phyloP scores from a whole-genome alignment of 78 protist species.

The Tieghemostelium lacteum region DNA sequence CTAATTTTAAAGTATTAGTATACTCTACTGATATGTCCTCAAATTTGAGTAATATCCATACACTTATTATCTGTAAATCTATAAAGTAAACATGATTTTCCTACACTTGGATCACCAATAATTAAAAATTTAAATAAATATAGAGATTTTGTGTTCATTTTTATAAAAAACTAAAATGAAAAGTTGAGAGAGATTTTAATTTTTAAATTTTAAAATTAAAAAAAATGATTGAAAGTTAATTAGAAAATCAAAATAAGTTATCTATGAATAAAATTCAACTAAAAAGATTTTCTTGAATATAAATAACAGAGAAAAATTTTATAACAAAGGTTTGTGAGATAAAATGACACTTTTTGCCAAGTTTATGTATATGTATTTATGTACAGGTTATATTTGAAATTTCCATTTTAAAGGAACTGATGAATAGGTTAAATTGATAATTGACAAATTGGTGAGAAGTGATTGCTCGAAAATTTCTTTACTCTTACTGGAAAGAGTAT shows the following conservation, averaged over 20 bases:
- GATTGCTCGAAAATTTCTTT: slow-evolving; percentile 37
- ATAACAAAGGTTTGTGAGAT: too few relatives aligned
- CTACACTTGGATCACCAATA: slow-evolving; percentile 63
- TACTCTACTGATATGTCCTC: not conserved
- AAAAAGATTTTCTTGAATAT: too few relatives aligned
- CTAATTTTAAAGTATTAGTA: slow-evolving; percentile 13
- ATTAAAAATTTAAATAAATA: slow-evolving; percentile 73
- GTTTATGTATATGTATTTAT: too few relatives aligned
- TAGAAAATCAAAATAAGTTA: too few relatives aligned
- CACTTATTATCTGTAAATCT: slow-evolving; percentile 83
- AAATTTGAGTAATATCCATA: not conserved
- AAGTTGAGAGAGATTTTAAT: too few relatives aligned
- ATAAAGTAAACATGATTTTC: slow-evolving; percentile 73
- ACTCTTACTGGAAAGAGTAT: slow-evolving; percentile 12
- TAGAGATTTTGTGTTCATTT: not conserved
- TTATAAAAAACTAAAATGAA: too few relatives aligned
- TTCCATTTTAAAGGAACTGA: slow-evolving; percentile 67
- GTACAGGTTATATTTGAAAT: slow-evolving; percentile 46
- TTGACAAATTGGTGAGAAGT: slow-evolving; percentile 1
- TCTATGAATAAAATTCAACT: too few relatives aligned
- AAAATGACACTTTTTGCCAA: too few relatives aligned
- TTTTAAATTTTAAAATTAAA: too few relatives aligned
- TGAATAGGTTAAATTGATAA: slow-evolving; percentile 10
- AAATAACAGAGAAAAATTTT: too few relatives aligned
- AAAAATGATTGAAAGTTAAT: too few relatives aligned